These are phyloP conservation scores for Fraxinus nigra DNA, from an alignment of 305 asterid genomes.

Conservation along the genomic window DNA sequence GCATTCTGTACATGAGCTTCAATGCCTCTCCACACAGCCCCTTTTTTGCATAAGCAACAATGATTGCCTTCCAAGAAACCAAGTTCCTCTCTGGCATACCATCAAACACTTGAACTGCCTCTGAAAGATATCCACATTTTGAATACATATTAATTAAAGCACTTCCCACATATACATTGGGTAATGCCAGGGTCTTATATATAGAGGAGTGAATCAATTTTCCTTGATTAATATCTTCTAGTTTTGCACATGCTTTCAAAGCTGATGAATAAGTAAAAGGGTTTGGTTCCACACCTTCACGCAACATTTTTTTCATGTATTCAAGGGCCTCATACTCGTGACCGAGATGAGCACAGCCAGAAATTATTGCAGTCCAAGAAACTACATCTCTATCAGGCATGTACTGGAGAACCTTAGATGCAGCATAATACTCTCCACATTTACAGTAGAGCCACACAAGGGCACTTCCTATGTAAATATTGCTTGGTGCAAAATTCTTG, in stretches of 20 bases:
- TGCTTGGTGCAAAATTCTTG: slow-evolving; percentile 42
- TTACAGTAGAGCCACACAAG: slow-evolving; percentile 84
- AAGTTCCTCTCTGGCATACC: slow-evolving; percentile 66
- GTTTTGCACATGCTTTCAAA: slow-evolving; percentile 70
- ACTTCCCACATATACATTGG: slow-evolving; percentile 69
- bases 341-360: slow-evolving; percentile 70
- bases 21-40: slow-evolving; percentile 76
- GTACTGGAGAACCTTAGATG: slow-evolving; percentile 61
- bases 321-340: slow-evolving; percentile 82
- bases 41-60: slow-evolving; percentile 67
- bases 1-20: slow-evolving; percentile 75
- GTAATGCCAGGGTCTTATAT: slow-evolving; percentile 52
- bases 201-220: slow-evolving; percentile 69
- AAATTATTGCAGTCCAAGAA: slow-evolving; percentile 92
- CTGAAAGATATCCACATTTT: slow-evolving; percentile 57
- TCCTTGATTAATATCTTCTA: slow-evolving; percentile 62
- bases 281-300: slow-evolving; percentile 79
- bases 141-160: slow-evolving; percentile 78
- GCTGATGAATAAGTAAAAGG: slow-evolving; percentile 79
- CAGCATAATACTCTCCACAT: slow-evolving; percentile 59
- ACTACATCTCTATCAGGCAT: slow-evolving; percentile 76
- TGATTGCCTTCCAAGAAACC: slow-evolving; percentile 79
- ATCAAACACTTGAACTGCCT: slow-evolving; percentile 65
- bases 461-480: slow-evolving; percentile 62
- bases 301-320: slow-evolving; percentile 75